These are phyloP conservation scores for Gymnopus androsaceus DNA, from an alignment of 1,284 basidiomycete genomes.

Conservation along the genomic window DNA sequence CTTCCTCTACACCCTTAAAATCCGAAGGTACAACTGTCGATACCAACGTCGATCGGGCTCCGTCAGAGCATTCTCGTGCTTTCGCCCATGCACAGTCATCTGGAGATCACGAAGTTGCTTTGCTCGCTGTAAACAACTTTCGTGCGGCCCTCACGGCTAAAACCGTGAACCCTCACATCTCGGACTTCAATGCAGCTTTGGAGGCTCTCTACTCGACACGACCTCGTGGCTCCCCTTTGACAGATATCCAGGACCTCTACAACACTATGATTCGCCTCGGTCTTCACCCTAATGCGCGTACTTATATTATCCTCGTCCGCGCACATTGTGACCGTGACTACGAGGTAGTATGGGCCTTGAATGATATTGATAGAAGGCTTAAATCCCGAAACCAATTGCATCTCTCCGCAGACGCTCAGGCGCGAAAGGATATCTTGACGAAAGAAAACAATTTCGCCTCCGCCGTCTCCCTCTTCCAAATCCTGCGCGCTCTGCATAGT, in stretches of 20 bases:
- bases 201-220: constrained; percentile 55
- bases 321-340: constrained; percentile 74
- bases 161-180: constrained; percentile 24
- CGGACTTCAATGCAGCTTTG: constrained; percentile 71
- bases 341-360: constrained; percentile 58
- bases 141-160: constrained; percentile 17
- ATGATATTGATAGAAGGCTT: constrained; percentile 42
- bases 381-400: constrained; percentile 35
- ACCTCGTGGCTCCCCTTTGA: constrained; percentile 54
- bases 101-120: constrained; percentile 15
- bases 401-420: constrained; percentile 30
- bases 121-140: constrained; percentile 20
- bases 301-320: constrained; percentile 71
- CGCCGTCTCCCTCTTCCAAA: constrained; percentile 75
- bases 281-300: constrained; percentile 67
- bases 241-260: constrained; percentile 70
- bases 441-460: constrained; percentile 72
- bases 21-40: too few relatives aligned
- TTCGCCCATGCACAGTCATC: constrained; percentile 1
- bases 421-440: constrained; percentile 44
- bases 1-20: too few relatives aligned
- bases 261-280: constrained; percentile 72
- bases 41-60: constrained; percentile 21
- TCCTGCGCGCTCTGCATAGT: constrained; percentile 45
- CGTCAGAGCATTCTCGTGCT: constrained; percentile 11